Conservation (phyloP, 768 basidiomycete species). For the Boletus sensibilis region DNA sequence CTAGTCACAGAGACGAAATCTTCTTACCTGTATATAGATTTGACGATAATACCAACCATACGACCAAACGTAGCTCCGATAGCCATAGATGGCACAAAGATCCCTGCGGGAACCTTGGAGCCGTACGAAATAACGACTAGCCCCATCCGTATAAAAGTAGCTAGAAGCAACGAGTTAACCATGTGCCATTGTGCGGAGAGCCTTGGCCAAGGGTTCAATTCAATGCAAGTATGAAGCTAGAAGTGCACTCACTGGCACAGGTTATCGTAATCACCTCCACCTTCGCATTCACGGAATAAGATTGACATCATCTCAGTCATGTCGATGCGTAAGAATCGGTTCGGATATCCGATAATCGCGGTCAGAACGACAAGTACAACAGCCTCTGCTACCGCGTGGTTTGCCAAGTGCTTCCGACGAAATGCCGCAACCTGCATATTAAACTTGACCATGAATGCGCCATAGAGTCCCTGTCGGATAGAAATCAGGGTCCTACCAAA, state of each 20-base stretch:
- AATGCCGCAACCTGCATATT: conserved; percentile 95
- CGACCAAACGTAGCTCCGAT: conserved; percentile 96
- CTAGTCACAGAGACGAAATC: conserved; percentile 14
- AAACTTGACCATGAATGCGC: conserved; percentile 95
- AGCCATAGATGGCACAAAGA: conserved; percentile 99
- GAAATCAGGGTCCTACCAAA: conserved; percentile 10
- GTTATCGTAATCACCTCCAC: conserved; percentile 85
- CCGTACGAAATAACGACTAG: conserved; percentile 94
- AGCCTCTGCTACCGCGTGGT: conserved; percentile 86
- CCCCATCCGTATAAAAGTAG: conserved; percentile 83
- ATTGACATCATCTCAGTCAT: conserved; percentile 98
- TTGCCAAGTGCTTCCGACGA: conserved; percentile 82
- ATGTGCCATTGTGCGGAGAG: conserved; percentile 91
- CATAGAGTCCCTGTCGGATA: conserved; percentile 80
- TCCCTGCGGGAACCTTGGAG: conserved; percentile 94
- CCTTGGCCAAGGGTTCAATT: conserved; percentile 40
- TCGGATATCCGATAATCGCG: conserved; percentile 90
- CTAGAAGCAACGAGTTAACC: conserved; percentile 88
- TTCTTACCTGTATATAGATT: conserved; percentile 80
- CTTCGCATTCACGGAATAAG: conserved; percentile 94
- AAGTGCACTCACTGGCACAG: conserved; percentile 82
- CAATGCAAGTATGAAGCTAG: background rate
- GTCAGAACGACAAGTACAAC: conserved; percentile 84
- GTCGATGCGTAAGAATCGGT: conserved; percentile 91
- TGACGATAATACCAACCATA: conserved; percentile 96